Conservation (phyloP, 163 green algal genomes). For the Chlamydomonas reinhardtii region DNA sequence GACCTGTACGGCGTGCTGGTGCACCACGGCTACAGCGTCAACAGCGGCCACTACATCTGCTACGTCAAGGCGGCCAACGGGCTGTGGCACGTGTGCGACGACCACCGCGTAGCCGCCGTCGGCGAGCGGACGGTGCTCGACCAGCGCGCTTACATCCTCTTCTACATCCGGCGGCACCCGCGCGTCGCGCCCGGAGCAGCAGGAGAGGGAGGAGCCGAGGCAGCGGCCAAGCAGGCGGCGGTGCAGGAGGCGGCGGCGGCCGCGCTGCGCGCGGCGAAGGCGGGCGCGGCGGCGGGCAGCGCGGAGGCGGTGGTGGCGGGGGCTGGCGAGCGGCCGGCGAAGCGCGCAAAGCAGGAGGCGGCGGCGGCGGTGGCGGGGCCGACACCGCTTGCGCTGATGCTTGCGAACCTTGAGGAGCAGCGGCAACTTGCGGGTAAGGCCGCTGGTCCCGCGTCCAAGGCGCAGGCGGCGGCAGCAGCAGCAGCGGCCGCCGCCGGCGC, state of each 20-base stretch:
- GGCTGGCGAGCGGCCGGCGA: no score
- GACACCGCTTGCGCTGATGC: conserved; percentile 13
- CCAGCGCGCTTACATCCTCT: conserved; percentile 97
- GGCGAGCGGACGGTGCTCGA: conserved; percentile 74
- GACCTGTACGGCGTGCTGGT: conserved; percentile 96
- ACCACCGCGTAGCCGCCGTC: conserved; percentile 61
- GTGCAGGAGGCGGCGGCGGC: background rate
- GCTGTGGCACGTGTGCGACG: conserved; percentile 92
- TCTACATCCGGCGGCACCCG: conserved; percentile 84
- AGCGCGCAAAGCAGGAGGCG: background rate
- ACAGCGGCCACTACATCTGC: conserved; percentile 96
- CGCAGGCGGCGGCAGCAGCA: background rate
- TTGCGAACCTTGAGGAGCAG: conserved; percentile 8
- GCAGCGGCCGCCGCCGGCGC: background rate
- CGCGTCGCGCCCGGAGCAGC: background rate
- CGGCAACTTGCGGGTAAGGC: background rate
- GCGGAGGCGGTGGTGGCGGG: no score
- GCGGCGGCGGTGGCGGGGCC: background rate
- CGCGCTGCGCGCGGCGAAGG: background rate
- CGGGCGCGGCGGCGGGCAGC: no score
- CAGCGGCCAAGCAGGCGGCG: background rate
- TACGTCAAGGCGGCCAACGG: conserved; percentile 87
- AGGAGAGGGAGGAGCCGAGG: background rate
- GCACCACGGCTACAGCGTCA: conserved; percentile 89
- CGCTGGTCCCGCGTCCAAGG: background rate